Percentiles rank a stretch among this genome's conserved stretches.
Conservation (phyloP, 495 filamentous ascomycete genomes). For the Neurospora pannonica region DNA sequence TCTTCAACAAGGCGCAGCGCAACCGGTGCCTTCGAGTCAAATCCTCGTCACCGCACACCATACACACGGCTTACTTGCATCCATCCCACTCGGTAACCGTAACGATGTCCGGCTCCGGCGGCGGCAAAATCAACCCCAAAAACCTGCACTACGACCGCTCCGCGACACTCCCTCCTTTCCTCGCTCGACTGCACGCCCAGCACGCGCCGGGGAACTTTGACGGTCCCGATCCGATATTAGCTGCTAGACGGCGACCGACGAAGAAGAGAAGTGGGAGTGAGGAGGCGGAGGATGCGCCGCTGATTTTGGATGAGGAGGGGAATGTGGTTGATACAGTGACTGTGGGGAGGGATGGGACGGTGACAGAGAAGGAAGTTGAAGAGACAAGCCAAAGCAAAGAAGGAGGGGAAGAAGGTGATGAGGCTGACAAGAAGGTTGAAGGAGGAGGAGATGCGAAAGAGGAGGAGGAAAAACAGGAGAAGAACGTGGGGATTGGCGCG, state of each 20-base stretch:
- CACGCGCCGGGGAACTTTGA: conserved; percentile 14
- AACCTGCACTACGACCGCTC: conserved; percentile 40
- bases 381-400: background rate
- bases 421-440: background rate
- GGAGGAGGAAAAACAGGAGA: background rate
- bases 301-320: conserved; percentile 37
- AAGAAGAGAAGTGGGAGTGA: conserved; percentile 33
- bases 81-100: too few species aligned
- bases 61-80: too few species aligned
- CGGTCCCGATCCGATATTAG: conserved; percentile 34
- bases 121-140: conserved; percentile 40
- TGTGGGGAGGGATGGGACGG: conserved; percentile 28
- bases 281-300: conserved; percentile 40
- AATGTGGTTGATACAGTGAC: conserved; percentile 27
- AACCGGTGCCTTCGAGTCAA: too few species aligned
- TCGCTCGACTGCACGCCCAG: conserved; percentile 40
- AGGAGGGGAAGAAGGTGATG: background rate
- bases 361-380: conserved; percentile 13
- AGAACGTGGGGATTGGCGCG: conserved; percentile 25
- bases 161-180: conserved; percentile 42
- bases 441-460: background rate
- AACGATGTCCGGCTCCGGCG: background rate
- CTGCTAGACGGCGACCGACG: conserved; percentile 26
- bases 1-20: too few species aligned
- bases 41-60: too few species aligned